Conservation (phyloP, 768 basidiomycete genomes). For the Suillus americanus region DNA sequence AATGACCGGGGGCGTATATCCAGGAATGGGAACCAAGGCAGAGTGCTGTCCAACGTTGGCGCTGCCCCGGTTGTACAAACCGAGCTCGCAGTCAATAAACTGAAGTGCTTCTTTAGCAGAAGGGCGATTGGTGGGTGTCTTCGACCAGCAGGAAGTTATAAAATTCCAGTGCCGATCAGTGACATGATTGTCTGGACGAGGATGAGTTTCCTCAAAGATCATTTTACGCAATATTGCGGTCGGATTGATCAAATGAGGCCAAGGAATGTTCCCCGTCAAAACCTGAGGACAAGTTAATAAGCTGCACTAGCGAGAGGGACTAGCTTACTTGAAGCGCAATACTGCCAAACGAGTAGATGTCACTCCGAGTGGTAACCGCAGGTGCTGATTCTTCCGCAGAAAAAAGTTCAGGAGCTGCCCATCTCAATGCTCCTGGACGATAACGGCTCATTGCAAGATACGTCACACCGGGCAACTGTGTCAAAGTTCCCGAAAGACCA, state of each 20-base stretch:
- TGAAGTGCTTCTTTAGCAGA: background rate
- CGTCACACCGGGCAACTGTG: slow-evolving; percentile 28
- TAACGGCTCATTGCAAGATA: slow-evolving; percentile 9
- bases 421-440: slow-evolving; percentile 32
- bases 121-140: background rate
- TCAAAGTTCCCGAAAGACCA: slow-evolving; percentile 39
- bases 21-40: too few species aligned
- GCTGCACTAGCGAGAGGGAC: too few species aligned
- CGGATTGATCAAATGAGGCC: too few species aligned
- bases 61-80: too few species aligned
- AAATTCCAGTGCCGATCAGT: background rate
- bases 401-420: slow-evolving; percentile 43
- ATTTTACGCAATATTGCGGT: too few species aligned
- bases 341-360: too few species aligned
- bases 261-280: too few species aligned
- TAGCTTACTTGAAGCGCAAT: too few species aligned
- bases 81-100: background rate
- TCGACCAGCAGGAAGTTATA: background rate
- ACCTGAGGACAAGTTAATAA: too few species aligned
- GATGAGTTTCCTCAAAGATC: too few species aligned
- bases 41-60: too few species aligned
- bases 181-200: background rate
- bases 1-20: too few species aligned
- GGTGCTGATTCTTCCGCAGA: background rate
- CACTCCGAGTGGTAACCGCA: background rate